These are phyloP conservation scores for Phytophthora pistaciae DNA, from an alignment of 352 stramenopile species.

Conservation along the genomic window DNA sequence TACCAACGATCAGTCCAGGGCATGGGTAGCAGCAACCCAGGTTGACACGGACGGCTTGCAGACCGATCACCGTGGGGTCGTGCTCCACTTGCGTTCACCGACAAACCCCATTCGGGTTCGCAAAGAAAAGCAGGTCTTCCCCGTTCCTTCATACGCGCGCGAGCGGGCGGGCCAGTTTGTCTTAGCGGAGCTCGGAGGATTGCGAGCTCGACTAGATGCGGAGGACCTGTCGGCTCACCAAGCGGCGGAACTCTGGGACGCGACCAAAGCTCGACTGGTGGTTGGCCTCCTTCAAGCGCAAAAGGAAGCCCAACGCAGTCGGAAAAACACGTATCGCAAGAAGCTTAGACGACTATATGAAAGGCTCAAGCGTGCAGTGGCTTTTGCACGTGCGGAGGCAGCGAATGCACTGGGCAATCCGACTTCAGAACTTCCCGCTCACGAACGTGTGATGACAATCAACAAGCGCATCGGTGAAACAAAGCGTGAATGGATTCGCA, in stretches of 20 bases:
- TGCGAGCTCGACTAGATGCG: background rate
- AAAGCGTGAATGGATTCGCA: background rate
- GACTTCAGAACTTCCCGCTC: background rate
- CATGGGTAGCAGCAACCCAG: background rate
- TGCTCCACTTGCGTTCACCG: background rate
- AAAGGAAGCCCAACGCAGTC: background rate
- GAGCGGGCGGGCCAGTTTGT: background rate
- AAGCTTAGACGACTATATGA: background rate
- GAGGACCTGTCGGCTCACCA: background rate
- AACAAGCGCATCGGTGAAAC: background rate
- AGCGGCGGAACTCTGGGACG: background rate
- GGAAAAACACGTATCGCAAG: background rate
- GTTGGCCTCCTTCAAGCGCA: background rate
- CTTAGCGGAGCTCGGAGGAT: background rate
- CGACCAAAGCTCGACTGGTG: background rate
- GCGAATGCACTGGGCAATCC: background rate
- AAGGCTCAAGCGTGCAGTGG: background rate
- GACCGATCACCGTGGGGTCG: background rate
- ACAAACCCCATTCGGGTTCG: background rate
- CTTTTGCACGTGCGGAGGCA: background rate
- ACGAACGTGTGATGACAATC: background rate
- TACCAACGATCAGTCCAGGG: background rate
- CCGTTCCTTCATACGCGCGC: background rate
- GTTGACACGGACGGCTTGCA: background rate
- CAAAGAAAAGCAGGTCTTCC: background rate